These are phyloP conservation scores for Colletotrichum lupini DNA, from an alignment of 2,329 filamentous ascomycete species.

Conservation along the genomic window DNA sequence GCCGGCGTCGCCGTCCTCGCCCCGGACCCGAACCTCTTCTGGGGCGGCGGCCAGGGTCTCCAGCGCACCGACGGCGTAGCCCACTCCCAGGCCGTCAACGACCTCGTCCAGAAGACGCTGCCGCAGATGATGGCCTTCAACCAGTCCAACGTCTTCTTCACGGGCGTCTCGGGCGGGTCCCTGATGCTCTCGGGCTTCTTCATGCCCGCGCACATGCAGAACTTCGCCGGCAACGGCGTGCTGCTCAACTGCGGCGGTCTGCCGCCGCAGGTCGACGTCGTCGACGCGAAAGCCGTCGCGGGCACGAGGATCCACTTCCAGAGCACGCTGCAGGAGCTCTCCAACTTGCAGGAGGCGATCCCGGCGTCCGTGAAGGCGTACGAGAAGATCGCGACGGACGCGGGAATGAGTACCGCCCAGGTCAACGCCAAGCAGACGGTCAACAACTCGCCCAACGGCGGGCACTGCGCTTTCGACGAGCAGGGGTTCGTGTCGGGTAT, in stretches of 20 bases:
- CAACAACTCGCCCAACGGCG: constrained; percentile 65
- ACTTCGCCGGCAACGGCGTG: constrained; percentile 61
- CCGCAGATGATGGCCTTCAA: constrained; percentile 66
- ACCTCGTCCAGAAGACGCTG: constrained; percentile 60
- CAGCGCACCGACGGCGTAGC: constrained; percentile 65
- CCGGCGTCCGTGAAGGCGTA: constrained; percentile 62
- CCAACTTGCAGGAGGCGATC: constrained; percentile 59
- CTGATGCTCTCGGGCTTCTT: constrained; percentile 68
- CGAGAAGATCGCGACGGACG: constrained; percentile 56
- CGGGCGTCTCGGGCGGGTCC: constrained; percentile 65
- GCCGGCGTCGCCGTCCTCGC: constrained; percentile 66
- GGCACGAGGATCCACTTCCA: constrained; percentile 67
- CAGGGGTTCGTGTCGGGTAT: constrained; percentile 65
- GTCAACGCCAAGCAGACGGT: constrained; percentile 66
- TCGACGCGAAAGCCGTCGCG: constrained; percentile 53
- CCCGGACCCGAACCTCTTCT: constrained; percentile 66
- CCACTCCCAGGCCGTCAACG: constrained; percentile 66
- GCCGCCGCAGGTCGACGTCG: constrained; percentile 62
- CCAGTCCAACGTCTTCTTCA: constrained; percentile 64
- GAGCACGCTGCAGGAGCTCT: constrained; percentile 62
- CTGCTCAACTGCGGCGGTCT: constrained; percentile 67
- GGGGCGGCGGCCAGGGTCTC: constrained; percentile 65
- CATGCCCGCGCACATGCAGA: constrained; percentile 65
- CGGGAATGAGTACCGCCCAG: constrained; percentile 55
- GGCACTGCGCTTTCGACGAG: constrained; percentile 69